Conservation (phyloP, 1,284 basidiomycete genomes). For the Kalmanozyma brasiliensis region DNA sequence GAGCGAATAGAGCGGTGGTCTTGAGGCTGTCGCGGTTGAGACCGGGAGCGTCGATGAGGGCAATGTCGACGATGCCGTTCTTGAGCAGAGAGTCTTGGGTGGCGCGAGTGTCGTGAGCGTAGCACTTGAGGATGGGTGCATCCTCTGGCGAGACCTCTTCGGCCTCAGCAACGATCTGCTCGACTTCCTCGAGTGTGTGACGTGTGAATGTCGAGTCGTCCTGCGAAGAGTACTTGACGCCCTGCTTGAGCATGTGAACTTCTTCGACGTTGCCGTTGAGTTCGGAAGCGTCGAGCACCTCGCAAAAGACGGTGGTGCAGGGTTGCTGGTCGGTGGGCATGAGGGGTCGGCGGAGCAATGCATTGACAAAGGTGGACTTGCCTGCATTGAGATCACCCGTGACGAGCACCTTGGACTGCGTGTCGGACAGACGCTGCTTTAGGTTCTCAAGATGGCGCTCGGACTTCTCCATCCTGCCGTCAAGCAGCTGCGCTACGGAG, state of each 20-base stretch:
- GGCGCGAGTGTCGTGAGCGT: conserved; percentile 54
- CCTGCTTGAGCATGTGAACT: conserved; percentile 75
- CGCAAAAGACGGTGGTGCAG: conserved; percentile 95
- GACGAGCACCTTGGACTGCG: conserved; percentile 93
- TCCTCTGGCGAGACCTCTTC: conserved; percentile 75
- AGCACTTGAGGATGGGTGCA: conserved; percentile 69
- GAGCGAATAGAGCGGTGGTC: conserved; percentile 94
- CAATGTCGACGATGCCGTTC: conserved; percentile 96
- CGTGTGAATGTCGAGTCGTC: conserved; percentile 83
- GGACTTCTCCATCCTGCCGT: conserved; percentile 83
- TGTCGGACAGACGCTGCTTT: conserved; percentile 86
- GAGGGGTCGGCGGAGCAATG: conserved; percentile 78
- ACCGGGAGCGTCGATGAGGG: conserved; percentile 97
- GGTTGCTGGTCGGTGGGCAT: conserved; percentile 99
- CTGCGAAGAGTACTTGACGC: conserved; percentile 76
- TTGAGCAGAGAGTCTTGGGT: conserved; percentile 70
- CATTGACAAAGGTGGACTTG: conserved; percentile 98
- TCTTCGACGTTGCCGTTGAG: conserved; percentile 80
- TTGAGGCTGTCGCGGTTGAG: conserved; percentile 95
- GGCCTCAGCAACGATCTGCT: conserved; percentile 77
- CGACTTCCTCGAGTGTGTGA: conserved; percentile 77
- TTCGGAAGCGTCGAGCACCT: conserved; percentile 91
- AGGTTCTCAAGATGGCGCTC: conserved; percentile 86
- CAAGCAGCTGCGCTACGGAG: conserved; percentile 90
- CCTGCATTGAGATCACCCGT: conserved; percentile 99